Evolutionary conservation across 257 asterid genomes (phyloP), one percentile per base, ranked within the genome.

Genomic region (Parsonsia alboflavescens): DNA sequence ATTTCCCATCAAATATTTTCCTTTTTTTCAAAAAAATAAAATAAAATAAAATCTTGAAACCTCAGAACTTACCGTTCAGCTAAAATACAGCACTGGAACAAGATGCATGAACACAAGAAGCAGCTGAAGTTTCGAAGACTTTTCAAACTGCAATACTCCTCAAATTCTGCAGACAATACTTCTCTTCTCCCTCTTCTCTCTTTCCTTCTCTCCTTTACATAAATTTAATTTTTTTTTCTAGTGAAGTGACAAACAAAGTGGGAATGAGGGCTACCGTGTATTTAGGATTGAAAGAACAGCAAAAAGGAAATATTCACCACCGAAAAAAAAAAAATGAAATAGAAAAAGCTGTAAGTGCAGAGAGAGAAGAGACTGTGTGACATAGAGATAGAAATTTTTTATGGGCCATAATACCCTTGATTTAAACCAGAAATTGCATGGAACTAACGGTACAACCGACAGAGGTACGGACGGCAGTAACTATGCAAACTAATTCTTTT

Each of bases 361-460:
- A 50, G 41, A 65, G 42, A 36, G n/a, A 41, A 7, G 9, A 41
- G 48, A 19, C n/a, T n/a, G 12, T 6, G 7, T 22, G 6, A 9
- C 16, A 52, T 52, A 15, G 1, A 52, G 21, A 52, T 52, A 52
- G 17, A 52, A 13, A 12, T 16, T 50, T 50, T 15, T 52, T 71
- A 0, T 1, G 71, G 79, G 21, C 73, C 26, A 73, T 58, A 63
- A 75, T 76, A 15, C 80, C 81, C 89, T 74, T 76, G 7, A 0
- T 46, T 8, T 13, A n/a, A 3, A 15, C 0, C 28, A 22, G 19
- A 46, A 78, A 78, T 85, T 78, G 62, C 81, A 33, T 59, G 73
- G 63, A 73, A 48, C 41, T 75, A 33, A 42, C 41, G 39, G 50
- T 50, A 41, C 36, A 59, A 54, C 89, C 85, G 85, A 76, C 89